phyloP scores from a whole-genome alignment of 352 stramenopile species.

The Phytophthora colocasiae region DNA sequence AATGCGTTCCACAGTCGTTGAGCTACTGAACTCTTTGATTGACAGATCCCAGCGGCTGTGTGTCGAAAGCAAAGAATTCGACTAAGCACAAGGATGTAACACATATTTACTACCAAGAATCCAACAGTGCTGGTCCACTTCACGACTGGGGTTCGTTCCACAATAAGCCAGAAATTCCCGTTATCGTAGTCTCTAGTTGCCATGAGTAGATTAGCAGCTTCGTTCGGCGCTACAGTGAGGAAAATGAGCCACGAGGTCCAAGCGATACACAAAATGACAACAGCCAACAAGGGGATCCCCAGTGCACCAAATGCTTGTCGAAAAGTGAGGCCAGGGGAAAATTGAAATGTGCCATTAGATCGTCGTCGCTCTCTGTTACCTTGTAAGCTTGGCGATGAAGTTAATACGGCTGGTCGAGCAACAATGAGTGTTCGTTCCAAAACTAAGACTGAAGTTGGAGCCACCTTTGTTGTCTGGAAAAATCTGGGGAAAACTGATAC shows the following conservation, averaged over 20 bases:
- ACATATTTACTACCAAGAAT: slow-evolving; percentile 14
- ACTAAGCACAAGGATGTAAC: slow-evolving; percentile 7
- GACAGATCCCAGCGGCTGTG: neutral
- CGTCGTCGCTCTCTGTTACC: neutral
- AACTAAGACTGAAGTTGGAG: neutral
- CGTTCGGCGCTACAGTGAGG: slow-evolving; percentile 34
- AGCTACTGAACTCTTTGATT: neutral
- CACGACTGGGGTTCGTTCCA: slow-evolving; percentile 4
- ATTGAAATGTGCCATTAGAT: neutral
- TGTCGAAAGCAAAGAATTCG: slow-evolving; percentile 4
- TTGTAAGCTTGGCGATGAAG: slow-evolving; percentile 1
- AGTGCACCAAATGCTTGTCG: slow-evolving; percentile 29
- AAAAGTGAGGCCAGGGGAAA: slow-evolving; percentile 12
- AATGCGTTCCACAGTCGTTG: neutral
- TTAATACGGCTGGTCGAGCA: neutral
- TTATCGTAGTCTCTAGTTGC: slow-evolving; percentile 43
- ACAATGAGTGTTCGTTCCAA: neutral
- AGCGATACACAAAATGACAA: slow-evolving; percentile 19
- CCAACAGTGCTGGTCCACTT: slow-evolving; percentile 19
- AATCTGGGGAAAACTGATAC: neutral
- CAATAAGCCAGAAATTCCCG: slow-evolving; percentile 46
- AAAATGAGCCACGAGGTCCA: slow-evolving; percentile 45
- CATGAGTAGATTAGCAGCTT: slow-evolving; percentile 48
- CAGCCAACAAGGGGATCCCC: slow-evolving; percentile 23
- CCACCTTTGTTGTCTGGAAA: slow-evolving; percentile 2